A percentile compares a stretch with the other conserved stretches of the same genome.
phyloP scores from a whole-genome alignment of 331 rosid species.

The Rosa hybrid region DNA sequence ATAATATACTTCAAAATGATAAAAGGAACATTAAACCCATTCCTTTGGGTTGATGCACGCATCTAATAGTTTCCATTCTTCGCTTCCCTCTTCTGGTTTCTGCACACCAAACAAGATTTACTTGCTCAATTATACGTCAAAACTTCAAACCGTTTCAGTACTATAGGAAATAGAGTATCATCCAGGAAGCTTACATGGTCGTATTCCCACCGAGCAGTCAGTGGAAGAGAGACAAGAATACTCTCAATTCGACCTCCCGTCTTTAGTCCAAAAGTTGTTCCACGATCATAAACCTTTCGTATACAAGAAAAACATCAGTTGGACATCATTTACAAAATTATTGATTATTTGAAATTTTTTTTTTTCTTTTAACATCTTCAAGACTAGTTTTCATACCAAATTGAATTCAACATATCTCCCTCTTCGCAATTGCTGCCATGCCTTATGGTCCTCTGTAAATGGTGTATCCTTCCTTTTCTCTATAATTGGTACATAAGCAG shows the following conservation, averaged over 20 bases:
- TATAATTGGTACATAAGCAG: slow-evolving; percentile 93
- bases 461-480: slow-evolving; percentile 85
- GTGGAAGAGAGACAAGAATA: slow-evolving; percentile 96
- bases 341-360: not conserved
- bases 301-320: slow-evolving; percentile 6
- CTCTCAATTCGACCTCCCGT: slow-evolving; percentile 99
- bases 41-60: slow-evolving; percentile 98
- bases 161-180: not conserved
- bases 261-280: slow-evolving; percentile 94
- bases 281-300: slow-evolving; percentile 91
- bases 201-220: slow-evolving; percentile 92
- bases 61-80: slow-evolving; percentile 94
- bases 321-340: slow-evolving; percentile 8
- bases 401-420: slow-evolving; percentile 97
- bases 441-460: slow-evolving; percentile 77
- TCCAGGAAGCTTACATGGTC: slow-evolving; percentile 68
- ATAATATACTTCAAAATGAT: not conserved
- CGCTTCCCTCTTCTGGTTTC: slow-evolving; percentile 98
- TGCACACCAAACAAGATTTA: slow-evolving; percentile 37
- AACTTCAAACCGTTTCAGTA: not conserved
- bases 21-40: slow-evolving; percentile 64
- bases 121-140: not conserved
- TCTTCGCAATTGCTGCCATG: slow-evolving; percentile 94
- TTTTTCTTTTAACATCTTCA: not conserved
- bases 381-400: slow-evolving; percentile 54